Base-by-base conservation (phyloP, 352 stramenopile genomes). In the Salisapilia sapeloensis region DNA sequence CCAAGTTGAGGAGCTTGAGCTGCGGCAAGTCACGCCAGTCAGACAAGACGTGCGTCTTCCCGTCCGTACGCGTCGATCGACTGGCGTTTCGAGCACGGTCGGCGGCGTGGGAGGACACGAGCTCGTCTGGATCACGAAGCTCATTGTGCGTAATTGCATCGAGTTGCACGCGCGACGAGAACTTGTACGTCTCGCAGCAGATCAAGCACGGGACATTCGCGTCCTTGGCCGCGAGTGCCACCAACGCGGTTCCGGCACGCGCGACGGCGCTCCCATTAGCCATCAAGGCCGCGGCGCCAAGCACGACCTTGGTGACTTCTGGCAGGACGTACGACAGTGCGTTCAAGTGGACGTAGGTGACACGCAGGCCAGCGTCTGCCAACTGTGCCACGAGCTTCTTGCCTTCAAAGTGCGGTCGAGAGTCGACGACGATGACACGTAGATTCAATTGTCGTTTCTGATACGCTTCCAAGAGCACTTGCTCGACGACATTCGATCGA, bases 121-220 rank as follows among this genome's bases (percentile, higher is more conserved):
- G 51, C 31, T 92, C 81, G 40, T 93, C 78, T 8, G 92, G 80
- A 65, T 98, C 72, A n/a, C 90, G 87, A 21, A 98, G 54, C 52
- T 99, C 94, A 56, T 99, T 99, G 52, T 94, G 74, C 8, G 90
- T 96, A 42, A 99, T 97, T 25, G 81, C 89, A 48, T 99, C 95
- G 24, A 99, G 61, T 55, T 99, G 93, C 17, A 99, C 87, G 22
- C 87, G 79, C 45, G 96, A 92, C 25, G 66, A 80, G 32, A 87
- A 87, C 53, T 99, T 99, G 77, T 99, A 98, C 19, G 92, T 97
- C 66, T 99, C 95, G 48, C 91, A 97, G 46, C 86, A 97, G 26
- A 99, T 94, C 10, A 99, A 69, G 20, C 98, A 90, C 0, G 94
- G 93, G 26, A 97, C 84, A 38, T 97, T 90, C 35, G 76, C 66